Evolutionary conservation across 2,329 filamentous ascomycete genomes (phyloP), one percentile per base, ranked within the genome.

Genomic region (Sporothrix brunneoviolacea): DNA sequence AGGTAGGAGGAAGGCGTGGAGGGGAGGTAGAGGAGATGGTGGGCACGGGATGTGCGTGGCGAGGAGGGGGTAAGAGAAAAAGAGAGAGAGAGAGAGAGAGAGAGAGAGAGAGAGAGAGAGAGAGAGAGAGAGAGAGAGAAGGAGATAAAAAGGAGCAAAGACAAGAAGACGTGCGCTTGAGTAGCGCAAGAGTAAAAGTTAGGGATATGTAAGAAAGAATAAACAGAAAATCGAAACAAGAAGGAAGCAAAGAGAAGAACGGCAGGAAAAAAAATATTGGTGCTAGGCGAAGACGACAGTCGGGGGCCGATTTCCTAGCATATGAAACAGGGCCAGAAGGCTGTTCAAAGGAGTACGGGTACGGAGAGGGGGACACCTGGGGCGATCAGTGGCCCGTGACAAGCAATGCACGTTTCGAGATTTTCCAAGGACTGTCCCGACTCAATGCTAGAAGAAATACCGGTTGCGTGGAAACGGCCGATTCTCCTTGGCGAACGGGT

Each of bases 321-420:
- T 61, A 62, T 68, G 67, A 68, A 68, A 69, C 64, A 62, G 56
- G 58, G 60, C 57, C 54, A 54, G 59, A 57, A 61, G 60, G 58
- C 60, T 63, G 59, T 59, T 61, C 55, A 55, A 30, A 44, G 57
- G 54, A 24, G 40, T 41, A 48, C 28, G 40, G 35, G 40, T 24
- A 44, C 40, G 36, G 53, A 54, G 59, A 57, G 61, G 62, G 58
- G 59, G 55, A 56, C 51, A 57, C 53, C 54, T 50, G 48, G 57
- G 62, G 56, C 60, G 60, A 62, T 62, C 56, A 53, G 63, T 64
- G 66, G 64, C 59, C 63, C 61, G 63, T 66, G 63, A 58, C 55
- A 60, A 53, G 55, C 57, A 55, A 56, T 54, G 52, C 56, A 58
- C 61, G 64, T 69, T 69, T 69, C 62, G 66, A 59, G 63, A 64